Base-by-base conservation (phyloP, 805 yeast genomes). In the Candida silvicultrix region DNA sequence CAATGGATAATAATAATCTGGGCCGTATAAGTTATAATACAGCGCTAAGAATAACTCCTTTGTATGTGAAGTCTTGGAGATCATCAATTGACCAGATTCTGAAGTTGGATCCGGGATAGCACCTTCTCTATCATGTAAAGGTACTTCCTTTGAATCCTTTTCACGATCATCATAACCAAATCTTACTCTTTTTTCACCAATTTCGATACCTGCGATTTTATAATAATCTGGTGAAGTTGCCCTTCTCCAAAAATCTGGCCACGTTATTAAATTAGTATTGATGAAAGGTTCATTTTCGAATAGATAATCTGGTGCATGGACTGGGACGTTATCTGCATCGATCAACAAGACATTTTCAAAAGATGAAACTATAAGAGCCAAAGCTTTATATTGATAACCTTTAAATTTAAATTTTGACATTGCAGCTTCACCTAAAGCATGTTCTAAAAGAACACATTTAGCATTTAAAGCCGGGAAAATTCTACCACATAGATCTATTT, bases 221-320 rank as follows among this genome's bases (percentile, higher is more conserved):
- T 84, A 88, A 56, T 75, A 83, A 35, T 67, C 66, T 6, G 96
- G 95, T 1, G 86, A 77, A 1, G 90, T 85, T 7, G 90, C 80
- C 52, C 96, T 74, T 62, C 83, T 77, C 96, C 96, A 88, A 62
- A 81, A 88, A 64, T 88, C 96, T 2, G 95, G 95, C 92, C 95
- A 88, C 22, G 80, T 62, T 22, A 81, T 65, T 60, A 78, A 64
- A 47, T 82, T 78, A 48, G 70, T 65, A 12, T 71, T 60, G 16
- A 57, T 50, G 64, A 76, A 87, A 1, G 87, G 81, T 40, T 80
- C 78, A 12, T 74, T 63, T 4, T 66, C 67, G 59, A 88, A 84
- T 20, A 86, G 59, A 18, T 63, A 60, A 52, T 81, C 85, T 2
- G 92, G 83, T 12, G 81, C 73, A 54, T 71, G 73, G 3, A 83